Evolutionary conservation across 1,139 yeast species (phyloP), one percentile per base, ranked within the genome.

Genomic region (Debaryomyces coudertii): DNA sequence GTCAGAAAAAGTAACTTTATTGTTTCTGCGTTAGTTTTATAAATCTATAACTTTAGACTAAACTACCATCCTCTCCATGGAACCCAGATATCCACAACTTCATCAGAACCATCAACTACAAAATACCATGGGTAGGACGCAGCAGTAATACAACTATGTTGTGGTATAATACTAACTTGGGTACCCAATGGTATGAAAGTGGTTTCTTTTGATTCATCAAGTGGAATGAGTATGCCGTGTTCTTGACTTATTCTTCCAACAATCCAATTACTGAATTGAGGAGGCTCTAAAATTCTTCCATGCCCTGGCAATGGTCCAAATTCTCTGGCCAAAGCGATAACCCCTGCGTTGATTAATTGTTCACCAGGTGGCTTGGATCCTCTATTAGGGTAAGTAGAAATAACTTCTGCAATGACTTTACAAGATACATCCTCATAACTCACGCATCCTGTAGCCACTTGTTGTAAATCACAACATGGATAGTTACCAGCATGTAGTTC

Each of bases 401-500:
- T 69, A 1, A 86, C 84, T 40, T 85, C 86, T 0, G 89, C 86
- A 33, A 85, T 57, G 2, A 86, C 83, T 11, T 68, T 66, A 33
- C 83, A 70, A 0, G 95, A 78, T 15, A 87, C 77, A 44, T 77
- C 70, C 1, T 70, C 67, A 24, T 62, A 61, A 2, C 61, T 50
- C 24, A 85, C 73, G 53, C 87, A 80, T 0, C 80, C 80, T 0
- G 95, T 87, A 7, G 89, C 77, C 15, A 82, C 76, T 61, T 87
- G 95, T 57, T 87, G 95, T 47, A 86, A 66, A 60, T 87, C 95
- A 57, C 87, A 82, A 55, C 84, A 78, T 3, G 85, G 77, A 57
- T 85, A 87, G 60, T 87, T 86, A 11, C 95, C 95, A 12, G 93
- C 93, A 60, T 87, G 95, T 15, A 87, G 62, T 55, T 87, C 95